phyloP scores from a whole-genome alignment of 345 rosid genomes.

The Carallia brachiata region DNA sequence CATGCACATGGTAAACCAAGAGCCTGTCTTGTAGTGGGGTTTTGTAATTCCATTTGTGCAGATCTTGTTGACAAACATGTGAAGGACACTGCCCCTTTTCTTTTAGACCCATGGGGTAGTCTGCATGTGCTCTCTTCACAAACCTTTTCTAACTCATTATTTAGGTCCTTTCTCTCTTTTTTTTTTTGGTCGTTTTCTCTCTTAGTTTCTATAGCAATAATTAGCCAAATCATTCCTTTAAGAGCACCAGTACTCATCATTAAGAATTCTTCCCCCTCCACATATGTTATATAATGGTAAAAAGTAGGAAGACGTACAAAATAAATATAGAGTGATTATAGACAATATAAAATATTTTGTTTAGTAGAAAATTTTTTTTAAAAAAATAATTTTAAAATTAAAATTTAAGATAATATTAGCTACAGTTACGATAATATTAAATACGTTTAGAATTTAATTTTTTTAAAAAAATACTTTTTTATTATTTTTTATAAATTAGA shows the following conservation, averaged over 20 bases:
- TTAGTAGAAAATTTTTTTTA: too few species aligned
- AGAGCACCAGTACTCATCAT: conserved; percentile 5
- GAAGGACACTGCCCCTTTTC: not conserved
- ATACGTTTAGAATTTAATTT: too few species aligned
- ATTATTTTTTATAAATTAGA: too few species aligned
- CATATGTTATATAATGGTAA: not conserved
- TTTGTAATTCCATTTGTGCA: conserved; percentile 3
- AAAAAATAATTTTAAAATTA: too few species aligned
- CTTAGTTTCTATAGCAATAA: not conserved
- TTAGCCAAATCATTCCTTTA: not conserved
- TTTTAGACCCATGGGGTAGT: not conserved
- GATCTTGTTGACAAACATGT: too few species aligned
- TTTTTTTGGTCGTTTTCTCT: not conserved
- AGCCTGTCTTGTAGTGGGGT: too few species aligned
- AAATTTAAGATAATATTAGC: too few species aligned
- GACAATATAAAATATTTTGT: too few species aligned
- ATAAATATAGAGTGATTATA: too few species aligned
- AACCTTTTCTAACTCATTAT: not conserved
- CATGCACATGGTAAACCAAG: not conserved
- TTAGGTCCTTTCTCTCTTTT: not conserved
- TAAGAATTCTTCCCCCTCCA: conserved; percentile 9
- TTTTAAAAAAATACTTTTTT: too few species aligned
- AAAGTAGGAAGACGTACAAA: too few species aligned
- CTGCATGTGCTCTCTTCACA: not conserved
- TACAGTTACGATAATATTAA: too few species aligned